Conservation (phyloP, 2,329 filamentous ascomycete species). For the Epicoccum sorghinum region DNA sequence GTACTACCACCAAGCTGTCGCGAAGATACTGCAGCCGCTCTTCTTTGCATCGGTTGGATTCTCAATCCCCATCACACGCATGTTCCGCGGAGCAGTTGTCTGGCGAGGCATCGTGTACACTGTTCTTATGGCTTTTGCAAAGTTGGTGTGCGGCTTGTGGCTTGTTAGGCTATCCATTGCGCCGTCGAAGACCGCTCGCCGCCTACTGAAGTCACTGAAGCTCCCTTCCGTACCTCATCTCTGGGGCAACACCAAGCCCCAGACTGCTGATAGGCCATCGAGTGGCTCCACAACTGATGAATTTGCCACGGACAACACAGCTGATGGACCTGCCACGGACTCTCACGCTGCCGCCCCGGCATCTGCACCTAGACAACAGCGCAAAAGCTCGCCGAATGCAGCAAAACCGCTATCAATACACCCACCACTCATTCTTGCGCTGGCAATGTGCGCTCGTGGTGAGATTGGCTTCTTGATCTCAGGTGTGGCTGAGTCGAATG, state of each 20-base stretch:
- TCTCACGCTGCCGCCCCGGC: background rate
- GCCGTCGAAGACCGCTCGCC: constrained; percentile 13
- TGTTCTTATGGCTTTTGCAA: constrained; percentile 68
- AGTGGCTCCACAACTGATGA: no score
- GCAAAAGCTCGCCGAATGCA: constrained; percentile 23
- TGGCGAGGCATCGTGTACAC: constrained; percentile 79
- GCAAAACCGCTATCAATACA: constrained; percentile 67
- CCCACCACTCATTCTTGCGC: constrained; percentile 68
- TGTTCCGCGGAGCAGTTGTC: constrained; percentile 68
- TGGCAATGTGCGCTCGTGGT: constrained; percentile 76
- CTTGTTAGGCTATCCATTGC: constrained; percentile 46
- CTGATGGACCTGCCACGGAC: background rate
- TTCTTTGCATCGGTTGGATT: constrained; percentile 82
- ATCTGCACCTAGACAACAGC: constrained; percentile 9
- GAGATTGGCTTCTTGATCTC: constrained; percentile 82
- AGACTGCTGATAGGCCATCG: background rate
- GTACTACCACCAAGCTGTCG: constrained; percentile 55
- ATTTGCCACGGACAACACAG: no score
- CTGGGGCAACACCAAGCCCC: constrained; percentile 26
- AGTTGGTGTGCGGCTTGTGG: constrained; percentile 50
- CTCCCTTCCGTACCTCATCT: constrained; percentile 30
- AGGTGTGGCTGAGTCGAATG: constrained; percentile 65
- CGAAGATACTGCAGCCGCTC: constrained; percentile 68
- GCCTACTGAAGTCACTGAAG: constrained; percentile 21
- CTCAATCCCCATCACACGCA: constrained; percentile 73